Evolutionary conservation across 108 stramenopile genomes (phyloP).

Genomic region (Chaetoceros tenuissimus): DNA sequence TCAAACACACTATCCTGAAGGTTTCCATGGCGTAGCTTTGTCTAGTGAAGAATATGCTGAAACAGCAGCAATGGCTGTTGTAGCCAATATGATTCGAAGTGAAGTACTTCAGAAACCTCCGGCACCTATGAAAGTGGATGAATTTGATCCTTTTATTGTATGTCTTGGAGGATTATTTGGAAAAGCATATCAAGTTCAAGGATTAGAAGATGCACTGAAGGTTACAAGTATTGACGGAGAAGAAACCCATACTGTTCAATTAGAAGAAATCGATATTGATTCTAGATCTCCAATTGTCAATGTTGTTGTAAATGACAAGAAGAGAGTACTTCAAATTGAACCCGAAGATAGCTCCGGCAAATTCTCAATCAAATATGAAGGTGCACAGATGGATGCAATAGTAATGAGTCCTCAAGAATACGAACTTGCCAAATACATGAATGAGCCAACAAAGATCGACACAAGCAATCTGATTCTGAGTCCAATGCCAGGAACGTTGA

Average conservation of each 20-base stretch:
- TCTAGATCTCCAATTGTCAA: not conserved
- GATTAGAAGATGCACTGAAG: conserved; percentile 5
- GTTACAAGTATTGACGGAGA: conserved; percentile 3
- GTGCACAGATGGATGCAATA: conserved; percentile 50
- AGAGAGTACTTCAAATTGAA: conserved; percentile 20
- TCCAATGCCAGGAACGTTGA: conserved; percentile 95
- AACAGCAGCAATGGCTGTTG: conserved; percentile 47
- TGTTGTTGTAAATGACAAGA: not conserved
- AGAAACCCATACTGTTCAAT: not conserved
- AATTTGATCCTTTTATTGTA: conserved; percentile 24
- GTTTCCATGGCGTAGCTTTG: conserved; percentile 75
- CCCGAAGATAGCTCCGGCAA: conserved; percentile 33
- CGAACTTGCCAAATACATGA: conserved; percentile 66
- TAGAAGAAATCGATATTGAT: not conserved
- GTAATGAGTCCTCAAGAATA: conserved; percentile 77
- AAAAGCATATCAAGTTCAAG: conserved; percentile 38
- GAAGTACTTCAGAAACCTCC: conserved; percentile 17
- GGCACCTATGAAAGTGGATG: conserved; percentile 14
- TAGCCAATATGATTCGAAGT: conserved; percentile 29
- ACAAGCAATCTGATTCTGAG: conserved; percentile 65
- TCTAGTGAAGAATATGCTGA: conserved; percentile 37
- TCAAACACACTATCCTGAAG: conserved; percentile 83
- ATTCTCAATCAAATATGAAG: conserved; percentile 43
- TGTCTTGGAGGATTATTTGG: conserved; percentile 72
- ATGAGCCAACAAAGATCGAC: conserved; percentile 54